A percentile compares a stretch with the other conserved stretches of the same genome.
Conservation (phyloP, 306 rosid species). For the Echinosophora koreensis region DNA sequence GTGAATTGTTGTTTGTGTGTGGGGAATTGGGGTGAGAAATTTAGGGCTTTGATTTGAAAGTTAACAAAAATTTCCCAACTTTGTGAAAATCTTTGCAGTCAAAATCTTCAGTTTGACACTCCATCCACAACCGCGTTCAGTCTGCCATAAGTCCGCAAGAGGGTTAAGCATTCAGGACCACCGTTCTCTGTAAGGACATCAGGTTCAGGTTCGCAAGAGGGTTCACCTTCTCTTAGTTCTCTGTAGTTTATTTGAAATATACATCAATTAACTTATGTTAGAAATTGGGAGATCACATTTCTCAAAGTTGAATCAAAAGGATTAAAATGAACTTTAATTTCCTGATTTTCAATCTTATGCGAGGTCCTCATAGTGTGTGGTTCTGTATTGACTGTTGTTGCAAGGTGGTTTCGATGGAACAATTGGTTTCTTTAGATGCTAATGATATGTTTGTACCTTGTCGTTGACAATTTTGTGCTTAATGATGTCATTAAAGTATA, state of each 20-base stretch:
- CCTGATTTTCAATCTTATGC: constrained; percentile 8
- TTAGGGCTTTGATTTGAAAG: constrained; percentile 63
- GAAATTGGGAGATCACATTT: constrained; percentile 3
- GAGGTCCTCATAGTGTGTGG: constrained; percentile 6
- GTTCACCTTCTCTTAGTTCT: too few species aligned
- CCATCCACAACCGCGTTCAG: too few species aligned
- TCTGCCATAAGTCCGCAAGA: too few species aligned
- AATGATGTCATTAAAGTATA: too few species aligned
- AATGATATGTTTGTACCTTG: constrained; percentile 1
- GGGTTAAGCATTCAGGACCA: too few species aligned
- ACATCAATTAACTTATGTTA: constrained; percentile 8
- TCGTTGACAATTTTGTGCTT: constrained; percentile 24
- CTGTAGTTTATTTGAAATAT: constrained; percentile 38
- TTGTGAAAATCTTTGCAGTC: too few species aligned
- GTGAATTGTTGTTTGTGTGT: constrained; percentile 7
- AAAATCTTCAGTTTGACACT: too few species aligned
- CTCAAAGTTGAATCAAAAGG: constrained; percentile 19
- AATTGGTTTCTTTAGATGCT: constrained; percentile 25
- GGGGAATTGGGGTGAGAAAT: constrained; percentile 33
- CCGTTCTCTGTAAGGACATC: too few species aligned
- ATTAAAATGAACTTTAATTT: constrained; percentile 2
- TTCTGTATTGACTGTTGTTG: constrained; percentile 51
- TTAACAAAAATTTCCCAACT: constrained; percentile 5
- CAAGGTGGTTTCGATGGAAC: constrained; percentile 37
- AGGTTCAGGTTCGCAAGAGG: too few species aligned